A percentile compares a stretch with the other conserved stretches of the same genome.
Evolutionary conservation across 2,329 filamentous ascomycete genomes (phyloP).

Genomic region (Coniella lustricola): DNA sequence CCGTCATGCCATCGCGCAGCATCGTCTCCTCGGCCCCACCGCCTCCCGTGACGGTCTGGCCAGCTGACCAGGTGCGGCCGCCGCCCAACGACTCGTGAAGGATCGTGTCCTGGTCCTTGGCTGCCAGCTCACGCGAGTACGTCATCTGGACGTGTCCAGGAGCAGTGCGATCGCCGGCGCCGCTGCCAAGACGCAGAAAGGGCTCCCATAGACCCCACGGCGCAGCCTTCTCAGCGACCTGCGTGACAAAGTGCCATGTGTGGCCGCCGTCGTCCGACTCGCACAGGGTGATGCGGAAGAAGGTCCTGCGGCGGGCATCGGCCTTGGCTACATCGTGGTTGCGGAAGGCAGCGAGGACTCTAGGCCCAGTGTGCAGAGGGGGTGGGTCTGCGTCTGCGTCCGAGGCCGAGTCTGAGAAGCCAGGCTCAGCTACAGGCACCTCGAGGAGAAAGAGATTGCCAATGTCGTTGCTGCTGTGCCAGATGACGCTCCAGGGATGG

Average conservation of each 20-base stretch:
- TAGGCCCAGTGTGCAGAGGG: conserved; percentile 8
- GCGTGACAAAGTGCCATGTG: conserved; percentile 35
- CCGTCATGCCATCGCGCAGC: conserved; percentile 38
- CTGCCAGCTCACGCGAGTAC: conserved; percentile 39
- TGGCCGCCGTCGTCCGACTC: conserved; percentile 36
- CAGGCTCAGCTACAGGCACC: conserved; percentile 21
- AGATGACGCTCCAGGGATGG: conserved; percentile 33
- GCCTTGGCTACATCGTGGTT: conserved; percentile 25
- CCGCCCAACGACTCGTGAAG: conserved; percentile 35
- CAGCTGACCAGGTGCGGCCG: conserved; percentile 35
- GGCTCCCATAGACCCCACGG: conserved; percentile 40
- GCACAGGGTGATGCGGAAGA: conserved; percentile 44
- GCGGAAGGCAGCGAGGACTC: conserved; percentile 39
- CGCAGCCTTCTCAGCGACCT: conserved; percentile 32
- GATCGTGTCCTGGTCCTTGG: conserved; percentile 42
- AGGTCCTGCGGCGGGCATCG: not conserved
- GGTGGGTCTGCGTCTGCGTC: no score
- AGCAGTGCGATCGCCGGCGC: conserved; percentile 9
- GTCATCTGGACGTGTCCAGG: conserved; percentile 32
- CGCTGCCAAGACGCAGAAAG: conserved; percentile 32
- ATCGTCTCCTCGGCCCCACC: conserved; percentile 25
- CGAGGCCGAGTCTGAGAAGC: not conserved
- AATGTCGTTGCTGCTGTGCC: conserved; percentile 34
- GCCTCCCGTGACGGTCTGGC: conserved; percentile 30
- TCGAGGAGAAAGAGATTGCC: conserved; percentile 42